Conservation (phyloP, 495 filamentous ascomycete genomes). For the Astrocystis sublimbata region DNA sequence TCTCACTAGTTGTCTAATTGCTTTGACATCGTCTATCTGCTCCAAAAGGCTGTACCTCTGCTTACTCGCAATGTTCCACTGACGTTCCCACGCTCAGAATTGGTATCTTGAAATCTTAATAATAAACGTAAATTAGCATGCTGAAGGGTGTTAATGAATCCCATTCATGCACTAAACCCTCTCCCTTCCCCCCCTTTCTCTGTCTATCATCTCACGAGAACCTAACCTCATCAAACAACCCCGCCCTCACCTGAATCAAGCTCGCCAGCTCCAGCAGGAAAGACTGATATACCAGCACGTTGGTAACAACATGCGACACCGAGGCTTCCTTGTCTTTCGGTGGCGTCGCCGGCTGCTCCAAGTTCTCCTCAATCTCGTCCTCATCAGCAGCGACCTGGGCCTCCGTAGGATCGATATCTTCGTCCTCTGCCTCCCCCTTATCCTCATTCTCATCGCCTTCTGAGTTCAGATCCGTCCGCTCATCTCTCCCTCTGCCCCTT, state of each 20-base stretch:
- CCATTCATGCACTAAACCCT: too few relatives aligned
- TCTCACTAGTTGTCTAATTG: too few relatives aligned
- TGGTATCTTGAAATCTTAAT: too few relatives aligned
- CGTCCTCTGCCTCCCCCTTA: conserved; percentile 37
- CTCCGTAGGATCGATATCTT: conserved; percentile 22
- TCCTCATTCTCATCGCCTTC: conserved; percentile 27
- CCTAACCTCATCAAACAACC: conserved; percentile 82
- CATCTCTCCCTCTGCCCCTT: too few relatives aligned
- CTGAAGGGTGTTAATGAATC: too few relatives aligned
- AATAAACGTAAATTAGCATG: too few relatives aligned
- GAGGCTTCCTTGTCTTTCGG: conserved; percentile 56
- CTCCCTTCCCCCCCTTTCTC: too few relatives aligned
- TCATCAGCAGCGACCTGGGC: conserved; percentile 23
- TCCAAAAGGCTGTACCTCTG: too few relatives aligned
- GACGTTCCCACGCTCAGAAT: too few relatives aligned
- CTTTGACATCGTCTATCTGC: too few relatives aligned
- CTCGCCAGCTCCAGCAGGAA: conserved; percentile 90
- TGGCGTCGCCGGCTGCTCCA: conserved; percentile 25
- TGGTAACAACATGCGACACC: conserved; percentile 85
- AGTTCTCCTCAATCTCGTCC: conserved; percentile 40
- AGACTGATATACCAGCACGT: conserved; percentile 72
- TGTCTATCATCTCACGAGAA: conserved; percentile 48
- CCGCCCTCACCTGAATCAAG: conserved; percentile 80
- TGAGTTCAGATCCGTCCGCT: conserved; percentile 22
- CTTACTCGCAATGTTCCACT: too few relatives aligned